phyloP scores from a whole-genome alignment of 2,329 filamentous ascomycete genomes.

The Phaeosphaeria sp. region DNA sequence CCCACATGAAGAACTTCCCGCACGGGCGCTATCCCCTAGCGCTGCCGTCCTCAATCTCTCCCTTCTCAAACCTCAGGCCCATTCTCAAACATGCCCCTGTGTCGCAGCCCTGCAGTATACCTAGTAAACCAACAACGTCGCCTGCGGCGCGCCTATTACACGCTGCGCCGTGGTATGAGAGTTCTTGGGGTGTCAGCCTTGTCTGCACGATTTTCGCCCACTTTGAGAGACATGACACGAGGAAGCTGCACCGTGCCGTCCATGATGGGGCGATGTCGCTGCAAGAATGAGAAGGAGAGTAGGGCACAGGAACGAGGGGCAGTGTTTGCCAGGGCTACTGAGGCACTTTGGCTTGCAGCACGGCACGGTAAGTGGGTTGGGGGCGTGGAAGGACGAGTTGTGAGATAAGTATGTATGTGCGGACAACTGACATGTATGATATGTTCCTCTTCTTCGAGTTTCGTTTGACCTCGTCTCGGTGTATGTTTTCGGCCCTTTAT shows the following conservation, averaged over 20 bases:
- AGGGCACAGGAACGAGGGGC: not conserved
- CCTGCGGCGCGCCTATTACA: not conserved
- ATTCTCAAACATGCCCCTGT: not conserved
- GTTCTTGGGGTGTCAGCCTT: not conserved
- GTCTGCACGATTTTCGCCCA: not conserved
- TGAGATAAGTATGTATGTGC: not conserved
- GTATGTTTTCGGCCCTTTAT: not conserved
- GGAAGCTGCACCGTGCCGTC: not conserved
- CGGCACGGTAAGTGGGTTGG: not conserved
- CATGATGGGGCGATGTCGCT: not conserved
- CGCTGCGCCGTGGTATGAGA: too few species aligned
- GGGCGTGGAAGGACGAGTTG: not conserved
- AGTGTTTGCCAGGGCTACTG: not conserved
- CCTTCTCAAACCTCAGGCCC: not conserved
- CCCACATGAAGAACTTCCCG: not conserved
- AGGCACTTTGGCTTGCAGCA: not conserved
- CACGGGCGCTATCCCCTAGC: not conserved
- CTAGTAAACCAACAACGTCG: not conserved
- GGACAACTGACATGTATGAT: not conserved
- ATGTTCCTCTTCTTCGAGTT: not conserved
- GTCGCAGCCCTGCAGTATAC: not conserved
- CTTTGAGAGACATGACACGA: not conserved
- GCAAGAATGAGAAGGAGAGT: not conserved
- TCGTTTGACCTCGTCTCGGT: not conserved
- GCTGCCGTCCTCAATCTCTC: not conserved